Percentiles rank a stretch among this genome's conserved stretches.
These are phyloP conservation scores for Areca catechu DNA, from an alignment of 176 grass and related monocot species.

Conservation along the genomic window DNA sequence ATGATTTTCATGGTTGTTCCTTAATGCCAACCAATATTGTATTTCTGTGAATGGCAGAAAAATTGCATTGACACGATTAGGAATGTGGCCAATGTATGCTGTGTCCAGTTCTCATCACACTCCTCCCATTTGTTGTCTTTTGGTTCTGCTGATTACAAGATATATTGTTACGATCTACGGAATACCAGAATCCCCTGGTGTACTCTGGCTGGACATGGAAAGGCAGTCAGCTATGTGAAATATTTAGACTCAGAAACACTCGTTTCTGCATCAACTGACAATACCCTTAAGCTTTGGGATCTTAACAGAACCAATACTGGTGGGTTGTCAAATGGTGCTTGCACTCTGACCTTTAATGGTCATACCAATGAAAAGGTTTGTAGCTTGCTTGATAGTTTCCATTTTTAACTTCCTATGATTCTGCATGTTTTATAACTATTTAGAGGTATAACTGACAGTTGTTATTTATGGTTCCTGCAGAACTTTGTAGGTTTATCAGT, in stretches of 20 bases:
- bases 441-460: neutral
- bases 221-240: constrained; percentile 89
- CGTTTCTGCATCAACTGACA: constrained; percentile 90
- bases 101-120: constrained; percentile 90
- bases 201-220: constrained; percentile 82
- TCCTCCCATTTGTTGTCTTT: constrained; percentile 80
- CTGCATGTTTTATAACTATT: neutral
- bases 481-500: constrained; percentile 99
- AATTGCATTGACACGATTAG: constrained; percentile 71
- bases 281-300: constrained; percentile 97
- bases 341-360: constrained; percentile 60
- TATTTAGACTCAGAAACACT: constrained; percentile 80
- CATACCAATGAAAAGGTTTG: constrained; percentile 96
- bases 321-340: constrained; percentile 59
- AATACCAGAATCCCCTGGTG: constrained; percentile 95
- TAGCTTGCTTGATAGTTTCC: neutral
- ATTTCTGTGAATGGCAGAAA: constrained; percentile 44
- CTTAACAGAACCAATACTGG: constrained; percentile 53
- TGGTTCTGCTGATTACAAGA: constrained; percentile 89
- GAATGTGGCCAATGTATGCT: constrained; percentile 83
- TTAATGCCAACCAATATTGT: neutral
- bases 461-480: constrained; percentile 39
- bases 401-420: constrained; percentile 2
- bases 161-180: constrained; percentile 91
- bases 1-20: too few relatives aligned